Conservation (phyloP, 2,329 filamentous ascomycete species). For the Apiospora kogelbergensis region DNA sequence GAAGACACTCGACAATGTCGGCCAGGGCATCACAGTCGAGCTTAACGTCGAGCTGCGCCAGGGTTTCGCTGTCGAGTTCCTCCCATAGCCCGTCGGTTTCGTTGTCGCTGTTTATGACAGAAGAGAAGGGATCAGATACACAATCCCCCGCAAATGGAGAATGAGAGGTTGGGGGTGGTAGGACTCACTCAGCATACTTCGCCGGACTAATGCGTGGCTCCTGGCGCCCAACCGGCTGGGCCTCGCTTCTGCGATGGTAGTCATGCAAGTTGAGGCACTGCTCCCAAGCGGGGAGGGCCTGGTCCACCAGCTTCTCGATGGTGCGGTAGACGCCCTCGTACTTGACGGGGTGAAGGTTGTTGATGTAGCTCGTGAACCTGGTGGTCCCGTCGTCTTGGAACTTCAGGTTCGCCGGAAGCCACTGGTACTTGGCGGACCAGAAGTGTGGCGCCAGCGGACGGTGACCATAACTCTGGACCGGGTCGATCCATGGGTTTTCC, state of each 20-base stretch:
- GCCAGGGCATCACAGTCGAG: background rate
- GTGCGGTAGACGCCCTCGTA: constrained; percentile 33
- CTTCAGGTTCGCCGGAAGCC: constrained; percentile 42
- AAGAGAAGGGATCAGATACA: too few relatives aligned
- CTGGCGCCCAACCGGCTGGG: background rate
- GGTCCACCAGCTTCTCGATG: constrained; percentile 36
- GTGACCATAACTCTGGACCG: background rate
- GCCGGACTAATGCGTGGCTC: background rate
- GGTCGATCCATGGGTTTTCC: background rate
- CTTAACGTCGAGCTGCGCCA: background rate
- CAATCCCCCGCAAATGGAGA: too few relatives aligned
- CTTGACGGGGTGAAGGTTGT: constrained; percentile 41
- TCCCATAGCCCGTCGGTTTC: background rate
- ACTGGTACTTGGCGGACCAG: constrained; percentile 41
- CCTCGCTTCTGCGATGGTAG: background rate
- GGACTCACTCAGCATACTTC: background rate
- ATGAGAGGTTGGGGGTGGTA: too few relatives aligned
- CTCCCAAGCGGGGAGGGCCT: constrained; percentile 42
- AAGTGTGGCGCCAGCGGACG: background rate
- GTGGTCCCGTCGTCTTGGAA: constrained; percentile 26
- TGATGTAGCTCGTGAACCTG: constrained; percentile 44
- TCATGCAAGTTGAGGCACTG: constrained; percentile 19
- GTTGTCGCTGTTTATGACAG: background rate
- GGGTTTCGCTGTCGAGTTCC: background rate
- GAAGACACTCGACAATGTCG: background rate